Conservation (phyloP, 805 yeast genomes). For the Saturnispora besseyi region DNA sequence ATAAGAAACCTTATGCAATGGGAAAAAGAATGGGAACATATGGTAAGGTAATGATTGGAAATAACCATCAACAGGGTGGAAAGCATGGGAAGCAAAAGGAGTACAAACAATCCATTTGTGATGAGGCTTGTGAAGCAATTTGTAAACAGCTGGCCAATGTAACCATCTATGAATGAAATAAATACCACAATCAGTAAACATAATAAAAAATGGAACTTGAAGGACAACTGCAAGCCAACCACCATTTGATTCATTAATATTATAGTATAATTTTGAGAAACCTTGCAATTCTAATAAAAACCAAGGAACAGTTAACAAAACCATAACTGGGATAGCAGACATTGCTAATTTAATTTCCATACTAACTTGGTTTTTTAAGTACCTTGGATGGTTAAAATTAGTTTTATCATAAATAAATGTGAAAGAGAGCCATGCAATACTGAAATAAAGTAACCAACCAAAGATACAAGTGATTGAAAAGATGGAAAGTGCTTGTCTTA, state of each 20-base stretch:
- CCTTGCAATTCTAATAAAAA: constrained; percentile 79
- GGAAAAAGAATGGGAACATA: constrained; percentile 83
- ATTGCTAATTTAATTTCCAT: constrained; percentile 74
- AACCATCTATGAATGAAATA: constrained; percentile 87
- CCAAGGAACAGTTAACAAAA: constrained; percentile 80
- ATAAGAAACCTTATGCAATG: constrained; percentile 81
- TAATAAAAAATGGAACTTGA: constrained; percentile 71
- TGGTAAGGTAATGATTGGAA: constrained; percentile 91
- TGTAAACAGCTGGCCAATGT: constrained; percentile 89
- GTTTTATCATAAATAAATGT: constrained; percentile 74
- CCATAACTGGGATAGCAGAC: constrained; percentile 85
- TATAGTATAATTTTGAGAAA: constrained; percentile 66
- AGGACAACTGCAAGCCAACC: constrained; percentile 54
- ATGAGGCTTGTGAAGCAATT: constrained; percentile 87
- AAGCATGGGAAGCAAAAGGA: constrained; percentile 96
- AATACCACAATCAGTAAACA: constrained; percentile 92
- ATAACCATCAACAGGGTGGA: constrained; percentile 97
- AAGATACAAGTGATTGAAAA: constrained; percentile 65
- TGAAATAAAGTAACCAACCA: constrained; percentile 77
- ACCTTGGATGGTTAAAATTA: constrained; percentile 92
- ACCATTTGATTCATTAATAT: constrained; percentile 52
- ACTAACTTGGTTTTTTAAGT: constrained; percentile 84
- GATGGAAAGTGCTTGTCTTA: constrained; percentile 65
- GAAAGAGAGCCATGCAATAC: constrained; percentile 71
- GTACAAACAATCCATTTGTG: constrained; percentile 99